These are phyloP conservation scores for Evansstolkia leycettana DNA, from an alignment of 495 filamentous ascomycete species.

Conservation along the genomic window DNA sequence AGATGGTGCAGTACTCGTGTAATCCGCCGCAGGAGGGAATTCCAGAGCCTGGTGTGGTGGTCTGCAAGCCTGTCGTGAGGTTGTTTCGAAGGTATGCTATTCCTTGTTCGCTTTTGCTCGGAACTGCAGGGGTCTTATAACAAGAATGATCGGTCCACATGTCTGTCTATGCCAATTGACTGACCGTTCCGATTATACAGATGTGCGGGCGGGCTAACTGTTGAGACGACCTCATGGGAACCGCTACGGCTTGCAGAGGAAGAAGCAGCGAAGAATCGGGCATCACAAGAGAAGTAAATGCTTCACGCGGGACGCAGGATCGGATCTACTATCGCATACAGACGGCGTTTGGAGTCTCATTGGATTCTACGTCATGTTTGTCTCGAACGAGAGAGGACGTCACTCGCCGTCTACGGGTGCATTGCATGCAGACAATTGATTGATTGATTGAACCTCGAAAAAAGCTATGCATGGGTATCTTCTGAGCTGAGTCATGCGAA, in stretches of 20 bases:
- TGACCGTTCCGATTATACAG: constrained; percentile 23
- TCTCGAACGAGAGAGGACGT: no score
- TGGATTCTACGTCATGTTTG: not conserved
- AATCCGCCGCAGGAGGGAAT: constrained; percentile 43
- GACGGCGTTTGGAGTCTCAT: constrained; percentile 1
- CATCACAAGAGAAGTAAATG: constrained; percentile 8
- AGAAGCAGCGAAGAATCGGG: constrained; percentile 15
- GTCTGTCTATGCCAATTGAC: no score
- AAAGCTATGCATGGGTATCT: no score
- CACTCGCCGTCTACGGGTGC: no score
- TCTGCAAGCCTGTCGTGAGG: constrained; percentile 63
- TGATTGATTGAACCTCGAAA: no score
- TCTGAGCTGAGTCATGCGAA: no score
- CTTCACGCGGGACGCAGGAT: no score
- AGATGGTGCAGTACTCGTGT: constrained; percentile 77
- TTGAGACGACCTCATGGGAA: constrained; percentile 79
- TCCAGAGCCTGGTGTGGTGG: constrained; percentile 41
- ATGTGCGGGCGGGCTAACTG: constrained; percentile 61
- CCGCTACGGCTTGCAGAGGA: constrained; percentile 19
- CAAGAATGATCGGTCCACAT: no score
- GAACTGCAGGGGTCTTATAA: no score
- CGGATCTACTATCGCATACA: no score
- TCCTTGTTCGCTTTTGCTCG: no score
- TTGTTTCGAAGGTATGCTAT: constrained; percentile 72
- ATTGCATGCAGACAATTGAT: no score